Evolutionary conservation across 2,329 filamentous ascomycete genomes (phyloP), one percentile per base, ranked within the genome.

Genomic region (Aspergillus eucalypticola): DNA sequence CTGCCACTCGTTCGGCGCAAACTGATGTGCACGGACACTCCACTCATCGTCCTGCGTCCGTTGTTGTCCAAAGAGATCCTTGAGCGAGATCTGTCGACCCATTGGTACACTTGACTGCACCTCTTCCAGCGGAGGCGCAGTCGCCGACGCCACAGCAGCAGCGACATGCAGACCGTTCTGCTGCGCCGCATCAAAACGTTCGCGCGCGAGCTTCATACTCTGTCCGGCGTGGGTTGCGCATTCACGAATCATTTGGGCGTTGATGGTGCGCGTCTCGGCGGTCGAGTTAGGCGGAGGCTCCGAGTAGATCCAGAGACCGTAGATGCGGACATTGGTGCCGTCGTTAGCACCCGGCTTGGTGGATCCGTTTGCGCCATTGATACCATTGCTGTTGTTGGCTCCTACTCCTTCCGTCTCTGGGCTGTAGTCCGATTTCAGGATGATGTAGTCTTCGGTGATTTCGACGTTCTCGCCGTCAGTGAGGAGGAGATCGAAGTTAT

Each of bases 401-500:
- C 35, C 53, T 15, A 17, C 8, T 13, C 35, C 53, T 15, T 17
- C 41, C 8, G 25, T 8, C 8, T 70, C 72, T 6, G 66, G 60
- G 19, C 71, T 66, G 55, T 74, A 75, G 49, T 79, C 78, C 17
- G 78, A 75, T 62, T 83, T 83, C 54, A 88, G 72, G 58, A 88
- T 88, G 48, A 88, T 80, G 66, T 85, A 88, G 61, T 86, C 83
- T 8, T 85, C 84, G 15, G 79, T 83, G 23, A 89, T 79, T 74
- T 92, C 89, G 42, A 90, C 86, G 60, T 89, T 83, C 15, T 82
- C 79, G 10, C 81, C 81, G 50, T 77, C 75, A 15, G 71, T 72
- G n/a, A 92, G 78, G 61, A 88, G 85, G 11, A 91, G 79, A 42
- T 88, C 81, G 56, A 92, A 83, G 69, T 94, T 93, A 54, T 89